phyloP scores from a whole-genome alignment of 345 rosid genomes.

The Anastatica hierochuntica region DNA sequence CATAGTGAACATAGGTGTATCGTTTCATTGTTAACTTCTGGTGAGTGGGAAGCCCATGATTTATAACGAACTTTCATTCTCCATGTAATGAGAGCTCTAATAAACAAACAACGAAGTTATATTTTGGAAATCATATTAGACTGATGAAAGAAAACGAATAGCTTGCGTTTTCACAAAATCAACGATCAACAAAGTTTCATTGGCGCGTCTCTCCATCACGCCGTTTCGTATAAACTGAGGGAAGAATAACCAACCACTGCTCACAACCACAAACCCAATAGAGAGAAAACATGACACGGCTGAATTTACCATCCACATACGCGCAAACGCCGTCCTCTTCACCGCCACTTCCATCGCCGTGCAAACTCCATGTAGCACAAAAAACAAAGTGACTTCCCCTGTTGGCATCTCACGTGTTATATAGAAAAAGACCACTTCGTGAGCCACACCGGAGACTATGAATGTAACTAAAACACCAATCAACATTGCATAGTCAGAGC shows the following conservation, averaged over 20 bases:
- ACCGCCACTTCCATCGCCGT: neutral
- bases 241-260: conserved; percentile 29
- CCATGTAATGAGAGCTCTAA: too few relatives aligned
- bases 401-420: conserved; percentile 20
- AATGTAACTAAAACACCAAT: conserved; percentile 14
- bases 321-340: conserved; percentile 20
- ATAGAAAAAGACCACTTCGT: conserved; percentile 23
- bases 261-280: conserved; percentile 26
- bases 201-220: neutral
- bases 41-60: too few relatives aligned
- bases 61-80: too few relatives aligned
- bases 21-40: too few relatives aligned
- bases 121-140: too few relatives aligned
- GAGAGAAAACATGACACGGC: conserved; percentile 13
- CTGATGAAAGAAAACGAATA: too few relatives aligned
- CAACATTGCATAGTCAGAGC: neutral
- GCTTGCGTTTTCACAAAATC: too few relatives aligned
- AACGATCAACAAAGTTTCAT: conserved; percentile 8
- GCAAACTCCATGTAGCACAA: conserved; percentile 27
- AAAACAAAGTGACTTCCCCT: conserved; percentile 30
- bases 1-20: too few relatives aligned
- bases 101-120: too few relatives aligned
- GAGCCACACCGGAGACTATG: conserved; percentile 25
- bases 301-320: conserved; percentile 1
- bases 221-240: conserved; percentile 24